Evolutionary conservation across 345 rosid genomes (phyloP), one percentile per base, ranked within the genome.

Genomic region (Populus euphratica): DNA sequence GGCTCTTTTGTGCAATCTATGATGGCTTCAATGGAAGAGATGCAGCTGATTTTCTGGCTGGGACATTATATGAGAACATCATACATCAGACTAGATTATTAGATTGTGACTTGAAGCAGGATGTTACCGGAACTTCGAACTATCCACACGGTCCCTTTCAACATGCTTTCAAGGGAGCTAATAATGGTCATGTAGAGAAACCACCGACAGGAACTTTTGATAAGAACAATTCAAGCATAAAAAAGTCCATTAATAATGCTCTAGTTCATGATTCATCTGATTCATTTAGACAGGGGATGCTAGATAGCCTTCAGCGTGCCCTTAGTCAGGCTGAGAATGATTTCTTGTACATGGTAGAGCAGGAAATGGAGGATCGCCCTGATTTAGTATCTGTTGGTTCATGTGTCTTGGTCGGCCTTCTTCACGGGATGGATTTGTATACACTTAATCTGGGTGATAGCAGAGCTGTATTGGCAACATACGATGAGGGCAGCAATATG

Each of bases 11-110:
- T 56, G 97, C 91, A 11, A 92, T 96, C 39, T 96, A 91, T 72
- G 99, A 93, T 64, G 99, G 99, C 12, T 96, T 96, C 72, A 96
- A 96, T 72, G 98, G 99, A 71, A 89, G 98, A 82, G 99, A 93
- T 83, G 99, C 99, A 12, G 99, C 98, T 82, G 99, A 96, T 85
- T 96, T 93, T 89, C 87, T 93, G 77, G 97, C 97, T 43, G 97
- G 96, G 72, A 96, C 99, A 63, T 84, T 96, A 69, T 96, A 92
- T 64, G 96, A 96, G 83, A 86, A 88, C 61, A 87, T 96, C 76
- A 83, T 88, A 72, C 86, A 75, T 70, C 82, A 88, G 69, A 84
- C 90, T 14, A 90, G 85, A 81, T 75, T 86, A n/a, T 84, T 89
- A 73, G 91, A 88, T 75, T 76, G 80, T 78, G 93, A 92, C 69